These are phyloP conservation scores for Acanthamoeba healyi DNA, from an alignment of 208 protist species.

Conservation along the genomic window DNA sequence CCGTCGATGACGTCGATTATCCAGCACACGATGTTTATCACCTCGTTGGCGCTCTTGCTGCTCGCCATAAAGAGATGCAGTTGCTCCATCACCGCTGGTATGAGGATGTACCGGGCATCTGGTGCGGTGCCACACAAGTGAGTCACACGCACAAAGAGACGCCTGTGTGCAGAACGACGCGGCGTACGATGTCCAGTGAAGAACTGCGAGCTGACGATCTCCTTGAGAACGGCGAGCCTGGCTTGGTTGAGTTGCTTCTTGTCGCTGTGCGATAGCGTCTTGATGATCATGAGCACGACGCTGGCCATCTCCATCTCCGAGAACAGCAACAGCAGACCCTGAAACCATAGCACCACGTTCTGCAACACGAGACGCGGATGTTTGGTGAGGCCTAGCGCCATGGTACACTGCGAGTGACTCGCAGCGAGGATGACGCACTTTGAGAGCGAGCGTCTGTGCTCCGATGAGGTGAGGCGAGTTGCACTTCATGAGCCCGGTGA, in stretches of 20 bases:
- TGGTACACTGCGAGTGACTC: no score
- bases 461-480: constrained; percentile 76
- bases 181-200: background rate
- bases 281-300: constrained; percentile 62
- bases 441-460: constrained; percentile 78
- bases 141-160: background rate
- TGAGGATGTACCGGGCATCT: constrained; percentile 31
- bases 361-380: no score
- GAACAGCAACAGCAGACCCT: constrained; percentile 75
- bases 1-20: constrained; percentile 25
- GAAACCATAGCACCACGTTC: constrained; percentile 75
- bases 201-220: constrained; percentile 26
- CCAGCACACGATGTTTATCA: background rate
- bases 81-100: constrained; percentile 14
- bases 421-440: no score
- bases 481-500: constrained; percentile 68
- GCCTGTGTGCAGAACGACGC: no score
- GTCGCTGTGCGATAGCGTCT: constrained; percentile 53
- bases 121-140: background rate
- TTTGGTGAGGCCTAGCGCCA: no score
- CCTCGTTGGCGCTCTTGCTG: background rate
- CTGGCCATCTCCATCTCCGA: constrained; percentile 56
- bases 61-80: background rate
- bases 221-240: constrained; percentile 37
- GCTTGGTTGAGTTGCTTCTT: constrained; percentile 59